Evolutionary conservation across 345 rosid genomes (phyloP), one percentile per base, ranked within the genome.

Genomic region (Rubroshorea leprosula): DNA sequence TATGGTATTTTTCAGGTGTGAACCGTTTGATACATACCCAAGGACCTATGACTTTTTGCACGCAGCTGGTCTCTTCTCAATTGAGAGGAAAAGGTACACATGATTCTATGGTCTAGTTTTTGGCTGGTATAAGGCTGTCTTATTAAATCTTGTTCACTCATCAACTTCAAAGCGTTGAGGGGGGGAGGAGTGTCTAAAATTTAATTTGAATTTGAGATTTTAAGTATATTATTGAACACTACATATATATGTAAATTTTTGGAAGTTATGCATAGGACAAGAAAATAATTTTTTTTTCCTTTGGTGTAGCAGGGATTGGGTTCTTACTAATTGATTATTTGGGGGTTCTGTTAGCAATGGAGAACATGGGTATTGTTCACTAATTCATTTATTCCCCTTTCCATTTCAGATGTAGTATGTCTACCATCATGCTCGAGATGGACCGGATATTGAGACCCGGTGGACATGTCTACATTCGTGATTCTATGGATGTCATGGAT

Each of bases 381-480:
- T 52, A n/a, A n/a, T n/a, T 14, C 5, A 14, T 9, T 21, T 22
- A 3, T 57, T 39, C 55, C 43, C 51, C 13, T 53, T 38, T 38
- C 55, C 23, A 46, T 44, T 47, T 73, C 78, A 93, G 99, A 68
- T 93, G 99, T 71, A 89, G 81, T 48, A 77, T 90, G 81, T 82
- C 96, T 29, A 76, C 84, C 0, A 87, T 90, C 58, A 85, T 93
- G 97, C 87, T 93, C 14, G 97, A 93, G 79, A 93, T 93, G 99
- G 99, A 93, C 68, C 80, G 99, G 61, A 87, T 93, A 4, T 72
- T 93, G 55, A 84, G 99, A 73, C 99, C 99, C 21, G 99, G 97
- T 57, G 99, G 99, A 49, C 82, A 63, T 65, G 97, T 62, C 45
- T 89, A 89, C 67, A 93, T 93, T 21, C 86, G 96, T 24, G 99